Evolutionary conservation across 805 yeast species (phyloP).

Genomic region (Saccharomycopsis amapae): DNA sequence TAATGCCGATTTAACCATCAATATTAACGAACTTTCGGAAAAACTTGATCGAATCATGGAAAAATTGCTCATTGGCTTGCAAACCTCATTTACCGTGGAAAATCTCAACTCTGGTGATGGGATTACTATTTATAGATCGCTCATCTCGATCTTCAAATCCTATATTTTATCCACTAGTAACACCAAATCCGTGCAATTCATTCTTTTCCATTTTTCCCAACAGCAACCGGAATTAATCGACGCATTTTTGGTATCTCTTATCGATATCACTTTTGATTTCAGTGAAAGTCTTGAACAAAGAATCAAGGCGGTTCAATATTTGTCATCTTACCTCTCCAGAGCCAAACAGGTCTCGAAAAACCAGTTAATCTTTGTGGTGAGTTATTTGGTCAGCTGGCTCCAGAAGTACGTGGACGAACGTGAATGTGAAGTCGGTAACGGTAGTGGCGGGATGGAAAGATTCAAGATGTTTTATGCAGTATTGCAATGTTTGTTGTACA

Average conservation of each 20-base stretch:
- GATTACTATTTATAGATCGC: slow-evolving; percentile 59
- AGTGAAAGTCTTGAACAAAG: slow-evolving; percentile 64
- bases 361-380: slow-evolving; percentile 76
- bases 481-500: slow-evolving; percentile 82
- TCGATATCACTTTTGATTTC: slow-evolving; percentile 74
- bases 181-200: slow-evolving; percentile 81
- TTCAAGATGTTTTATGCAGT: slow-evolving; percentile 86
- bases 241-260: slow-evolving; percentile 70
- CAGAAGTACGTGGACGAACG: slow-evolving; percentile 75
- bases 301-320: slow-evolving; percentile 85
- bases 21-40: slow-evolving; percentile 45
- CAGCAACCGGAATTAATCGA: slow-evolving; percentile 77
- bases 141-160: slow-evolving; percentile 69
- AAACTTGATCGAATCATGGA: slow-evolving; percentile 70
- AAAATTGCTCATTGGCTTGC: slow-evolving; percentile 46
- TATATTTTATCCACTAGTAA: slow-evolving; percentile 88
- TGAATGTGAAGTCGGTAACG: slow-evolving; percentile 68
- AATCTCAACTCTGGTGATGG: slow-evolving; percentile 56
- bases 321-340: slow-evolving; percentile 84
- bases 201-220: slow-evolving; percentile 76
- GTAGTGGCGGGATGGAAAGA: slow-evolving; percentile 73
- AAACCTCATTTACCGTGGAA: slow-evolving; percentile 41
- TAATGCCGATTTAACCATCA: slow-evolving; percentile 38
- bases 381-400: slow-evolving; percentile 78
- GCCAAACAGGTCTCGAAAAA: slow-evolving; percentile 63